These are phyloP conservation scores for Blastobotrys peoriensis DNA, from an alignment of 805 yeast species.

Conservation along the genomic window DNA sequence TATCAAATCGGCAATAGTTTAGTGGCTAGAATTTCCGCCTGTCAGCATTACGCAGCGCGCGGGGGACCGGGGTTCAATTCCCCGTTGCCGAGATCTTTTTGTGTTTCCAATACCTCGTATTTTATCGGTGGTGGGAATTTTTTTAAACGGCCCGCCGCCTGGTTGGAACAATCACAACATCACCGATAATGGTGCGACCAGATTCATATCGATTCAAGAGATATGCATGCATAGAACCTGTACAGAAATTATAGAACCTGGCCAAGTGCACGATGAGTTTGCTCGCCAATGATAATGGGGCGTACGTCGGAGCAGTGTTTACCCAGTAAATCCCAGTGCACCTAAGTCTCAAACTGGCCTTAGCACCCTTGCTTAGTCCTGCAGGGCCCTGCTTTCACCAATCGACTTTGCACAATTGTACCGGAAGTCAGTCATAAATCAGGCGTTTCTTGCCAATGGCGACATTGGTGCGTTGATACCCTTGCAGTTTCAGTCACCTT, in stretches of 20 bases:
- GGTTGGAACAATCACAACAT: not conserved
- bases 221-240: not conserved
- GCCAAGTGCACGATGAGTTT: not conserved
- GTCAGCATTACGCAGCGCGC: constrained; percentile 15
- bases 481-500: too few relatives aligned
- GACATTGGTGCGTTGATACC: too few relatives aligned
- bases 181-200: not conserved
- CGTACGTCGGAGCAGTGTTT: too few relatives aligned
- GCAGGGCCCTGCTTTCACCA: too few relatives aligned
- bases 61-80: constrained; percentile 22
- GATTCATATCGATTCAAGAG: not conserved
- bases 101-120: constrained; percentile 1
- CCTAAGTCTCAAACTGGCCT: too few relatives aligned
- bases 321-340: too few relatives aligned
- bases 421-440: too few relatives aligned
- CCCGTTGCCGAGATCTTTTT: constrained; percentile 19
- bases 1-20: constrained; percentile 11
- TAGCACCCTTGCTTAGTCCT: too few relatives aligned
- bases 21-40: constrained; percentile 8
- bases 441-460: too few relatives aligned
- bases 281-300: too few relatives aligned
- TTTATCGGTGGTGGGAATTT: not conserved
- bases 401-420: too few relatives aligned
- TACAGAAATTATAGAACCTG: not conserved
- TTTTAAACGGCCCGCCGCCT: not conserved